Base-by-base conservation (phyloP, 2,329 filamentous ascomycete genomes). In the Xylaria sp. region DNA sequence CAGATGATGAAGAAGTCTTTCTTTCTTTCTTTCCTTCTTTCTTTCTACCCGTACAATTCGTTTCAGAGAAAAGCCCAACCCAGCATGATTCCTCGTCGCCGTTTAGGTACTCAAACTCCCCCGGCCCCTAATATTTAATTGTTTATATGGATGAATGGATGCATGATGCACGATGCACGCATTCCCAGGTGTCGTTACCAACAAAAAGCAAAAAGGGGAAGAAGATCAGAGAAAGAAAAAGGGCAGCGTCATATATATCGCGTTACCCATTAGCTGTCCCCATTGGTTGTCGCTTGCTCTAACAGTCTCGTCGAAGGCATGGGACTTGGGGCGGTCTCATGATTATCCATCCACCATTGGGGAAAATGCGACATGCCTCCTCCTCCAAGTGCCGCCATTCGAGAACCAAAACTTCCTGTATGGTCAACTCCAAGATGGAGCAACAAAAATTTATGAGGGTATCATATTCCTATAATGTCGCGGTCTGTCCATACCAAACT, bases 61-160 rank as follows among this genome's bases (percentile, higher is more conserved):
- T 48, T 37, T 50, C 31, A 18, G 44, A 46, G 18, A 50, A 56
- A 51, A 57, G n/a, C 39, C 54, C 25, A n/a, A 52, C 25, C 57
- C 48, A 55, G 57, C 50, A 48, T 65, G 31, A 46, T 44, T 6
- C 62, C 50, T 63, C 54, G 34, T 69, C 51, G 18, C 56, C 54
- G 46, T 48, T 58, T 41, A 66, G 54, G 63, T 66, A 69, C 41
- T 69, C 69, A 71, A 71, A 69, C 66, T 66, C 56, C 60, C 31
- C 31, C 34, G 31, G 12, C 46, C 39, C 62, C 59, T 41, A 58
- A 57, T 66, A 23, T 57, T 48, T 63, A 23, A 57, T 48, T 59
- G 50, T 55, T 37, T 37, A 41, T 55, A 58, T 68, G 61, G 55
- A 61, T 41, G 55, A 46, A 28, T 48, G 55, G 37, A 59, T 63